phyloP scores from a whole-genome alignment of 2,329 filamentous ascomycete species.

The Fonsecaea pugnacius region DNA sequence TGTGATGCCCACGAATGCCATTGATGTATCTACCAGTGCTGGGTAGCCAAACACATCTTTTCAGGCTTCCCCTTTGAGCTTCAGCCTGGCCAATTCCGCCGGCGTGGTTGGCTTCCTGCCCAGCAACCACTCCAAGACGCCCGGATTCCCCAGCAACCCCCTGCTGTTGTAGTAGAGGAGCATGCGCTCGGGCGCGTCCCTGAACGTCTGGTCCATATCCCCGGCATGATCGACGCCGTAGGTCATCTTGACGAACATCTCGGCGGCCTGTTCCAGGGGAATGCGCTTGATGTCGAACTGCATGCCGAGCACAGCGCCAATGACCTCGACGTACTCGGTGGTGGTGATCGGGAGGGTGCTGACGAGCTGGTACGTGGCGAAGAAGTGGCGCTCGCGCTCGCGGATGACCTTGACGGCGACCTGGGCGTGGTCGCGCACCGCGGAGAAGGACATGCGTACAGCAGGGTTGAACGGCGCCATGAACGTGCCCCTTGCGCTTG shows the following conservation, averaged over 20 bases:
- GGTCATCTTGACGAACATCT: neutral
- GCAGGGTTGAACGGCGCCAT: slow-evolving; percentile 9
- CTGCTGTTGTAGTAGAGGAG: slow-evolving; percentile 22
- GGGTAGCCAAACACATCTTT: too few relatives aligned
- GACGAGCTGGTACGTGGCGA: slow-evolving; percentile 17
- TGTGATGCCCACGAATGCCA: too few relatives aligned
- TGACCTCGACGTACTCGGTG: slow-evolving; percentile 13
- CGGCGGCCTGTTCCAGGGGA: slow-evolving; percentile 10
- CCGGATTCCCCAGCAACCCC: slow-evolving; percentile 11
- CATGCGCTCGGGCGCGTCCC: slow-evolving; percentile 16
- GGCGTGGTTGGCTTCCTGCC: slow-evolving; percentile 12
- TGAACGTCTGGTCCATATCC: neutral
- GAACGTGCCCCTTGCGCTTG: slow-evolving; percentile 5
- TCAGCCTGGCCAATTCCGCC: slow-evolving; percentile 11
- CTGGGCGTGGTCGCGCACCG: slow-evolving; percentile 20
- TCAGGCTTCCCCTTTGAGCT: neutral
- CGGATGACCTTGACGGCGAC: slow-evolving; percentile 16
- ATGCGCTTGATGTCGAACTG: slow-evolving; percentile 13
- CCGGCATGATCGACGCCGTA: neutral
- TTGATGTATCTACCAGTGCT: too few relatives aligned
- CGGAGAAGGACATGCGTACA: slow-evolving; percentile 12
- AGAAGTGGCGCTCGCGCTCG: slow-evolving; percentile 16
- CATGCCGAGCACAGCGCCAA: slow-evolving; percentile 15
- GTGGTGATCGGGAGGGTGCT: slow-evolving; percentile 18
- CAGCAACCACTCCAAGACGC: slow-evolving; percentile 25